These are phyloP conservation scores for Lasiosphaeriaceae sp. DNA, from an alignment of 495 filamentous ascomycete species.

Conservation along the genomic window DNA sequence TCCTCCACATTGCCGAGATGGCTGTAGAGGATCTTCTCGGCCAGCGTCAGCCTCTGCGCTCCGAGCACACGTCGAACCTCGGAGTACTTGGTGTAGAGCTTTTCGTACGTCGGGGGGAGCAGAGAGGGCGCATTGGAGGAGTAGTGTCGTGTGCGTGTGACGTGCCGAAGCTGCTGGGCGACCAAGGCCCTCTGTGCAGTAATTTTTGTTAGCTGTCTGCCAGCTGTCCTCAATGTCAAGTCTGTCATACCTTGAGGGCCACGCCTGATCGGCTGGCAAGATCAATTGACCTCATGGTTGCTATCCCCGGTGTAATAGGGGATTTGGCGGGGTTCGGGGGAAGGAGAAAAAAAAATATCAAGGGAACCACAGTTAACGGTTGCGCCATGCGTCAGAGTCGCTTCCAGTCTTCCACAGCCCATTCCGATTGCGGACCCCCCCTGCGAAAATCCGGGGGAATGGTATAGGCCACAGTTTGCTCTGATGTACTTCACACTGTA, in stretches of 20 bases:
- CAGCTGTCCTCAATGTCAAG: background rate
- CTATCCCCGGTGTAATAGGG: background rate
- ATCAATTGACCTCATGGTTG: constrained; percentile 38
- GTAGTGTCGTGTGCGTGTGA: constrained; percentile 16
- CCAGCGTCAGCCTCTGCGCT: constrained; percentile 69
- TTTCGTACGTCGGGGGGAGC: constrained; percentile 44
- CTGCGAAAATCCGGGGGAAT: constrained; percentile 1
- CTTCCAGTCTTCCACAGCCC: background rate
- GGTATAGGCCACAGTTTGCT: background rate
- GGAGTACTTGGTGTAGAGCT: constrained; percentile 43
- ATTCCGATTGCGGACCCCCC: background rate
- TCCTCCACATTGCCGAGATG: constrained; percentile 87
- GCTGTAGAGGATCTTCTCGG: constrained; percentile 97
- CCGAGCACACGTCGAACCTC: constrained; percentile 71
- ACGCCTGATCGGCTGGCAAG: constrained; percentile 34
- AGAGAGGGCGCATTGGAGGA: constrained; percentile 22
- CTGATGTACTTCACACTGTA: background rate
- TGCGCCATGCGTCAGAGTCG: background rate
- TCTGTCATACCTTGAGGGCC: constrained; percentile 25
- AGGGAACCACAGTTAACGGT: background rate
- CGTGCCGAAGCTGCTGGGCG: constrained; percentile 20
- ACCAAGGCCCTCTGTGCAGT: constrained; percentile 23
- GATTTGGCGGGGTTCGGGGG: background rate
- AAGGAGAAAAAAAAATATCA: background rate
- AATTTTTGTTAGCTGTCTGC: background rate